Evolutionary conservation across 495 filamentous ascomycete species (phyloP).

Genomic region (Sabuloglossum arenarium): DNA sequence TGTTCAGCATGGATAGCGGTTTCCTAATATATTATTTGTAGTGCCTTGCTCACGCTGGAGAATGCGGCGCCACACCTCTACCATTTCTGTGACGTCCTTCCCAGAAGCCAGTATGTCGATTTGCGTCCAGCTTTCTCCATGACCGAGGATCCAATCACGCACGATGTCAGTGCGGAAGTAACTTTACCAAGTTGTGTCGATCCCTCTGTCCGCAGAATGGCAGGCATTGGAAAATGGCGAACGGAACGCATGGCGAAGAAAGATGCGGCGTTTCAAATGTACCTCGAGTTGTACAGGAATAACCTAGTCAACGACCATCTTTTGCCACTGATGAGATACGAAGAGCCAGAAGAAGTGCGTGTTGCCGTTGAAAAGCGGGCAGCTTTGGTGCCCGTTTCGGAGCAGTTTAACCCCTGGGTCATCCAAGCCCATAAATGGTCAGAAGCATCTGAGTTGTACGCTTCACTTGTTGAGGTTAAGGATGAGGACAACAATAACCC

Average conservation of each 20-base stretch:
- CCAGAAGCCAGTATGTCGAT: constrained; percentile 32
- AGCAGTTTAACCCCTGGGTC: constrained; percentile 45
- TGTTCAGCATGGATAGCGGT: not conserved
- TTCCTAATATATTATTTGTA: constrained; percentile 13
- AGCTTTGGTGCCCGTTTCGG: constrained; percentile 29
- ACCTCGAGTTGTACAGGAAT: constrained; percentile 42
- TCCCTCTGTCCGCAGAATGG: constrained; percentile 31
- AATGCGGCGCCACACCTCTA: constrained; percentile 55
- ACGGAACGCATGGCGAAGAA: constrained; percentile 57
- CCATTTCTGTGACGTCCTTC: constrained; percentile 58
- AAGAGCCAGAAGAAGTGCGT: constrained; percentile 19
- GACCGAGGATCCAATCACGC: not conserved
- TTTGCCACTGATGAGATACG: constrained; percentile 31
- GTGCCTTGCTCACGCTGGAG: constrained; percentile 52
- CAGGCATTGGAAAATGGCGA: constrained; percentile 34
- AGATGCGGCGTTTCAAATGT: constrained; percentile 74
- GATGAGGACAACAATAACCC: constrained; percentile 10
- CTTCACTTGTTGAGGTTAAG: constrained; percentile 16
- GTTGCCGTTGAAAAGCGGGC: constrained; percentile 22
- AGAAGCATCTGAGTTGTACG: constrained; percentile 14
- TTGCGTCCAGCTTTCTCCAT: constrained; percentile 29
- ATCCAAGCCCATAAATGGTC: constrained; percentile 34
- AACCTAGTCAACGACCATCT: constrained; percentile 64
- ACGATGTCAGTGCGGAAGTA: constrained; percentile 31
- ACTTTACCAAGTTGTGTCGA: constrained; percentile 53